Conservation (phyloP, 2,329 filamentous ascomycete genomes). For the Calonectria multiphialidica region DNA sequence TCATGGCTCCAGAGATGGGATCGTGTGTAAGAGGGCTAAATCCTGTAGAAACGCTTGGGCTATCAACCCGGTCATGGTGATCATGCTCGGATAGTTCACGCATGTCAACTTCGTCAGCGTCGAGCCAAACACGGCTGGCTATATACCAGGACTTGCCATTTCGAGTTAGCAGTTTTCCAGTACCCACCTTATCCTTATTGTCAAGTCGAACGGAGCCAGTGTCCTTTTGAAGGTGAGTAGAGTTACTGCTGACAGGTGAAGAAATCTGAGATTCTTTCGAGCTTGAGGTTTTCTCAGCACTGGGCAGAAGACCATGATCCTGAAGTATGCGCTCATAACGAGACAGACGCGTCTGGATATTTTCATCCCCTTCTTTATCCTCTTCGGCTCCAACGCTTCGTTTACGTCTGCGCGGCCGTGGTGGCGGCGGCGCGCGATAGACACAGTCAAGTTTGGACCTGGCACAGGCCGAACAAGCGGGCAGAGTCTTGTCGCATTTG, state of each 20-base stretch:
- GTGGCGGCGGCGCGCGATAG: not conserved
- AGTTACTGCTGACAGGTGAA: not conserved
- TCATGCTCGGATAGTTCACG: not conserved
- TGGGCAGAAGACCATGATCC: not conserved
- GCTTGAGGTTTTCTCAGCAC: too few species aligned
- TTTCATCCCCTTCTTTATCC: not conserved
- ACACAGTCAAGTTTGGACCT: not conserved
- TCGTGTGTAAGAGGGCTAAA: not conserved
- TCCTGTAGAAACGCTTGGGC: not conserved
- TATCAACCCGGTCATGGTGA: not conserved
- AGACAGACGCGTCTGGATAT: not conserved
- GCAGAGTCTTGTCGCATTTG: not conserved
- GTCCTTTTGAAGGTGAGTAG: not conserved
- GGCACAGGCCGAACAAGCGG: not conserved
- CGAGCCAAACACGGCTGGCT: not conserved
- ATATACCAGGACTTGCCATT: not conserved
- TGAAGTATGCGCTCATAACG: not conserved
- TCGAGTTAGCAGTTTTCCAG: not conserved
- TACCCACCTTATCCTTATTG: not conserved
- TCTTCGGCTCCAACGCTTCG: not conserved
- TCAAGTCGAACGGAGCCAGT: not conserved
- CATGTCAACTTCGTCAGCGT: not conserved
- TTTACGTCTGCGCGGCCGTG: not conserved
- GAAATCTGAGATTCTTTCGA: not conserved
- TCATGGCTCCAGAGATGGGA: not conserved